Percentiles rank a stretch among this genome's conserved stretches.
These are phyloP conservation scores for Venustampulla echinocandica DNA, from an alignment of 495 filamentous ascomycete genomes.

Conservation along the genomic window DNA sequence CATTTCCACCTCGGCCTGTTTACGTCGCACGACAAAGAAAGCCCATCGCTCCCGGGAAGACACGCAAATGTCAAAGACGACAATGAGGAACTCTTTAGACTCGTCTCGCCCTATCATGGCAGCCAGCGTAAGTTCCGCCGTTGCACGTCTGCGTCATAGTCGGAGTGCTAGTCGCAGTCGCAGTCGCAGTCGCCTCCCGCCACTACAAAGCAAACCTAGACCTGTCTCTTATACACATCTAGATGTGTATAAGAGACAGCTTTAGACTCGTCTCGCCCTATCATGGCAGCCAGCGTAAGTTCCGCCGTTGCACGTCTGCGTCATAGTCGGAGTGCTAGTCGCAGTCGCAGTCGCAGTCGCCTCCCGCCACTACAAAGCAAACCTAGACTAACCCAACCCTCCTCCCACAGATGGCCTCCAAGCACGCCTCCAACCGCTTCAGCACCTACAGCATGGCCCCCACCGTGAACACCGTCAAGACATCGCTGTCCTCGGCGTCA, in stretches of 20 bases:
- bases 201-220: slow-evolving; percentile 8
- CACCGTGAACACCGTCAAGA: slow-evolving; percentile 36
- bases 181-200: slow-evolving; percentile 1
- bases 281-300: too few relatives aligned
- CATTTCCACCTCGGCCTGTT: too few relatives aligned
- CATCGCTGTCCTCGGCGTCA: slow-evolving; percentile 50
- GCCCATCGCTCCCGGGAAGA: too few relatives aligned
- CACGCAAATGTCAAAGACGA: slow-evolving; percentile 24
- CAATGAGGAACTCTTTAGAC: slow-evolving; percentile 60
- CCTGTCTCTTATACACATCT: too few relatives aligned
- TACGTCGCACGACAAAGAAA: too few relatives aligned
- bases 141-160: too few relatives aligned
- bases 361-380: slow-evolving; percentile 5
- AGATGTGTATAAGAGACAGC: too few relatives aligned
- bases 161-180: not conserved
- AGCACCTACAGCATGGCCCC: slow-evolving; percentile 73
- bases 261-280: too few relatives aligned
- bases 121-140: slow-evolving; percentile 57
- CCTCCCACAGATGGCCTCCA: slow-evolving; percentile 33
- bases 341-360: slow-evolving; percentile 1
- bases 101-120: slow-evolving; percentile 72
- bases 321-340: not conserved
- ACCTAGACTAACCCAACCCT: slow-evolving; percentile 11
- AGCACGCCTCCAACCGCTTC: slow-evolving; percentile 66
- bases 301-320: too few relatives aligned